Conservation (phyloP, 306 rosid genomes). For the Ormosia semicastrata region DNA sequence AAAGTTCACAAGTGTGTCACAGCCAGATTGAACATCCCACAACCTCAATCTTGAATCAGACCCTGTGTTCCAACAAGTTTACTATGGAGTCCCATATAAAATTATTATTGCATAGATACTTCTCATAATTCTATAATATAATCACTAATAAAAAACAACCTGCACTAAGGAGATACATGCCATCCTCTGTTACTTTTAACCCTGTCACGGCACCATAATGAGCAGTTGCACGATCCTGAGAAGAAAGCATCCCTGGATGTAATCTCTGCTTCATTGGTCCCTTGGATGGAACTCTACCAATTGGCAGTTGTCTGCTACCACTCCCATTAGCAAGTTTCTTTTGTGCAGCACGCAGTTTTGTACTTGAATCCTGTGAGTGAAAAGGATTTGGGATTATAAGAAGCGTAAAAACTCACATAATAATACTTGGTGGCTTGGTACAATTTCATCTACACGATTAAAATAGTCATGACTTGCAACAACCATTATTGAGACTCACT, state of each 20-base stretch:
- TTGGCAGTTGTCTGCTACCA: slow-evolving; percentile 49
- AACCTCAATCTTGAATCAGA: slow-evolving; percentile 94
- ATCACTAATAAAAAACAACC: slow-evolving; percentile 38
- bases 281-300: slow-evolving; percentile 57
- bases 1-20: slow-evolving; percentile 88
- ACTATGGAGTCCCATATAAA: background rate
- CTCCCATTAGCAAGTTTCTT: slow-evolving; percentile 65
- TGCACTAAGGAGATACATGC: slow-evolving; percentile 95
- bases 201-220: slow-evolving; percentile 98
- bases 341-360: slow-evolving; percentile 54
- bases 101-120: background rate
- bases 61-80: slow-evolving; percentile 46
- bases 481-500: background rate
- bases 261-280: slow-evolving; percentile 71
- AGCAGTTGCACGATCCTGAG: slow-evolving; percentile 92
- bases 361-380: slow-evolving; percentile 53
- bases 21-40: slow-evolving; percentile 92
- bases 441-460: slow-evolving; percentile 22
- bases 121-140: background rate
- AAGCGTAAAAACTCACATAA: background rate
- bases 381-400: slow-evolving; percentile 13
- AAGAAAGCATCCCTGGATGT: slow-evolving; percentile 94
- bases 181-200: slow-evolving; percentile 78
- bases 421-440: slow-evolving; percentile 9
- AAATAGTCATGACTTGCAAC: background rate